Percentiles rank a stretch among this genome's conserved stretches.
These are phyloP conservation scores for Limnomonas spitsbergensis DNA, from an alignment of 139 green algal genomes.

Conservation along the genomic window DNA sequence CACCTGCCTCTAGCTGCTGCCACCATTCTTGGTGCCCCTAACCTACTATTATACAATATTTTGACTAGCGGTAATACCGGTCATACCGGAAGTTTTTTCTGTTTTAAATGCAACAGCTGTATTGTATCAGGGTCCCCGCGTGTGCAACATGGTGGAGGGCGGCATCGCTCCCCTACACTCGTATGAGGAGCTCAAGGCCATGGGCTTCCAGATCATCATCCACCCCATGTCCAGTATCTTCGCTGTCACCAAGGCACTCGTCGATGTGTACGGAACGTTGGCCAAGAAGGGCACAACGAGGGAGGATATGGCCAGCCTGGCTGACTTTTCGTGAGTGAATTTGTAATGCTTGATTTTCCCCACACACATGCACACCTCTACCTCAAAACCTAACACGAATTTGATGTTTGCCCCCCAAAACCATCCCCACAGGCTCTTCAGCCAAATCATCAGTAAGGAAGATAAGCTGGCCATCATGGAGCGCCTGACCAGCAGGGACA, in stretches of 20 bases:
- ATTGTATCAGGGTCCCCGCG: conserved; percentile 51
- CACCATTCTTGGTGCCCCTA: too few relatives aligned
- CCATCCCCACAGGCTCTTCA: too few relatives aligned
- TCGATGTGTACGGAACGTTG: conserved; percentile 34
- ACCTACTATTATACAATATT: too few relatives aligned
- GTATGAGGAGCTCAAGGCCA: conserved; percentile 37
- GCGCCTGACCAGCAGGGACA: conserved; percentile 27
- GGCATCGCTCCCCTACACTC: conserved; percentile 60
- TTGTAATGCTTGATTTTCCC: too few relatives aligned
- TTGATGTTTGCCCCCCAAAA: too few relatives aligned
- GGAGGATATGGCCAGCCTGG: conserved; percentile 44
- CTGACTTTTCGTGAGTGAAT: conserved; percentile 29
- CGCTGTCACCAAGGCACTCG: conserved; percentile 37
- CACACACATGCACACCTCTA: too few relatives aligned
- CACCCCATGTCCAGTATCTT: conserved; percentile 62
- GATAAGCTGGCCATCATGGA: conserved; percentile 48
- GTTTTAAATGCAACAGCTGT: too few relatives aligned
- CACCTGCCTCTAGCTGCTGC: too few relatives aligned
- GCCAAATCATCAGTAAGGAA: conserved; percentile 61
- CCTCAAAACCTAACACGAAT: too few relatives aligned
- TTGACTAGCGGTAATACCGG: too few relatives aligned
- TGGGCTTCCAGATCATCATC: conserved; percentile 71
- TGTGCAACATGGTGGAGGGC: conserved; percentile 78
- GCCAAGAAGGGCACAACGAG: conserved; percentile 46
- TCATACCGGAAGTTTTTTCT: too few relatives aligned